Base-by-base conservation (phyloP, 73 alveolate genomes). In the Paramecium caudatum region DNA sequence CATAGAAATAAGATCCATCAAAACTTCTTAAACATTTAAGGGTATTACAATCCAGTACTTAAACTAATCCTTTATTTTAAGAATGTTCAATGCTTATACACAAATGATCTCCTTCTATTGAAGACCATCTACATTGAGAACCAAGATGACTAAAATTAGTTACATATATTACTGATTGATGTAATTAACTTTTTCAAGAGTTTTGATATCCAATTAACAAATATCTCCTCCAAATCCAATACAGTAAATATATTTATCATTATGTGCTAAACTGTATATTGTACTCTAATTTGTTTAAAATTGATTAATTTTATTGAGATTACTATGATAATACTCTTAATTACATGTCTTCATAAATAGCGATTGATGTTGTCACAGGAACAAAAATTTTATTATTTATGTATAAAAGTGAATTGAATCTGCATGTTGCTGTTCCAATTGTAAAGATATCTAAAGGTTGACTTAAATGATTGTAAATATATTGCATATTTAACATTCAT, bases 211-310 rank as follows among this genome's bases (percentile, higher is more conserved):
- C 25, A 74, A 21, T 39, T 74, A 27, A 21, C 55, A 27, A 8
- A 74, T 23, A 41, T 74, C 88, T 19, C 88, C 88, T 39, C 32
- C 88, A 74, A 21, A 47, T 39, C 88, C 88, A 16, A 74, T 74
- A 8, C 69, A 7, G 43, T 17, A 74, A 10, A 74, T 74, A 25
- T 21, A 74, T 16, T 74, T 5, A 19, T 37, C 17, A 21, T 45
- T 43, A 12, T 41, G 16, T 2, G 5, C 43, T 19, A 74, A 41
- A 10, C 55, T 27, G 32, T 74, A 74, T 15, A 74, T 74, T 74
- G 88, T 43, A 45, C 88, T 74, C 32, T 74, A 30, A 45, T 74
- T 74, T 8, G 88, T 74, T 74, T 74, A n/a, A 12, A 41, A 41
- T 17, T 74, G 6, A 3, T 19, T 16, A 21, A 39, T 7, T 41